phyloP scores from a whole-genome alignment of 176 grass and related monocot genomes.

The Zoysia pacifica region DNA sequence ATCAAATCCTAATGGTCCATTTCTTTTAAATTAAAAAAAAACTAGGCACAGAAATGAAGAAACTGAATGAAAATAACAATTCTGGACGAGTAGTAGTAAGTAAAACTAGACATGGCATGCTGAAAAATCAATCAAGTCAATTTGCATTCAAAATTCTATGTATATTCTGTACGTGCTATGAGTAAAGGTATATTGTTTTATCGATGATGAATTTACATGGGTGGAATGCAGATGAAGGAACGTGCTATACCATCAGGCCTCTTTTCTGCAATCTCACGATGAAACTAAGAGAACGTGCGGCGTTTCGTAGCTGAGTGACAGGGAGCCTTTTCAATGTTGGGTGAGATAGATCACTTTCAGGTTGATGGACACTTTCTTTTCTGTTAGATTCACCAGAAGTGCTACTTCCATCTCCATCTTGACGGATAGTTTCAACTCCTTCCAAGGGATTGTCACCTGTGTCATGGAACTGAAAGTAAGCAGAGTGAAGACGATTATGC shows the following conservation, averaged over 20 bases:
- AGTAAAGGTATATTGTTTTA: not conserved
- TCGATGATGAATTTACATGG: conserved; percentile 21
- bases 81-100: not conserved
- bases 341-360: conserved; percentile 42
- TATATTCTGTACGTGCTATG: conserved; percentile 13
- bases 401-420: conserved; percentile 28
- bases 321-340: conserved; percentile 58
- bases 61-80: not conserved
- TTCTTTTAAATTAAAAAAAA: not conserved
- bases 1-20: not conserved
- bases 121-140: not conserved
- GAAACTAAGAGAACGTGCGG: conserved; percentile 39
- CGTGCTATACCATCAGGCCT: conserved; percentile 30
- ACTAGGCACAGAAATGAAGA: not conserved
- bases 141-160: not conserved
- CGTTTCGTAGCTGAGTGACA: conserved; percentile 39
- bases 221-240: not conserved
- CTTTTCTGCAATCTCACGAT: conserved; percentile 50
- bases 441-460: conserved; percentile 38
- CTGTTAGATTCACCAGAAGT: conserved; percentile 36
- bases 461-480: conserved; percentile 62
- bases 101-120: not conserved
- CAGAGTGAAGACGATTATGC: conserved; percentile 42
- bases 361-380: conserved; percentile 15
- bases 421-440: not conserved